These are phyloP conservation scores for Boletus sensibilis DNA, from an alignment of 768 basidiomycete species.

Conservation along the genomic window DNA sequence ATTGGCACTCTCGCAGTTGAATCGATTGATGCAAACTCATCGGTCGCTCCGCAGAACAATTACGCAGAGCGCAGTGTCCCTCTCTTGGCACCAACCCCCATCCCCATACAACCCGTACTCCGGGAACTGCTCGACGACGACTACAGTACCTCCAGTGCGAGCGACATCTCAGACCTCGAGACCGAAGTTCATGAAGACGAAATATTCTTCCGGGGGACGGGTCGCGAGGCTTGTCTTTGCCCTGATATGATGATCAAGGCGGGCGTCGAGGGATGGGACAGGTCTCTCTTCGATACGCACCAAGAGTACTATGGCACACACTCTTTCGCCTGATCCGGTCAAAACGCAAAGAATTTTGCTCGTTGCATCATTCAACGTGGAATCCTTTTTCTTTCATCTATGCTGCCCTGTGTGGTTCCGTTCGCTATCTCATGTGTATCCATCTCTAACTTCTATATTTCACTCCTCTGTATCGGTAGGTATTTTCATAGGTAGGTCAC, in stretches of 20 bases:
- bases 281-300: background rate
- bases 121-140: background rate
- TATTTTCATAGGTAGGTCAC: background rate
- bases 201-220: background rate
- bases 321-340: background rate
- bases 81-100: background rate
- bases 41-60: background rate
- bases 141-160: background rate
- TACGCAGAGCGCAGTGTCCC: background rate
- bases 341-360: background rate
- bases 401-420: background rate
- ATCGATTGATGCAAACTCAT: background rate
- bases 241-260: constrained; percentile 13
- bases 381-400: background rate
- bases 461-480: background rate
- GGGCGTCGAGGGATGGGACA: constrained; percentile 8
- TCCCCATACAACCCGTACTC: background rate
- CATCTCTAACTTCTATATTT: too few species aligned
- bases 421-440: too few species aligned
- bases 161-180: background rate
- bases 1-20: background rate
- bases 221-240: constrained; percentile 9
- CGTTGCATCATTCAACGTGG: background rate
- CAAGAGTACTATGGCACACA: background rate
- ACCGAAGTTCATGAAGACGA: constrained; percentile 1